Conservation (phyloP, 805 yeast species). For the Huiozyma sinensis region DNA sequence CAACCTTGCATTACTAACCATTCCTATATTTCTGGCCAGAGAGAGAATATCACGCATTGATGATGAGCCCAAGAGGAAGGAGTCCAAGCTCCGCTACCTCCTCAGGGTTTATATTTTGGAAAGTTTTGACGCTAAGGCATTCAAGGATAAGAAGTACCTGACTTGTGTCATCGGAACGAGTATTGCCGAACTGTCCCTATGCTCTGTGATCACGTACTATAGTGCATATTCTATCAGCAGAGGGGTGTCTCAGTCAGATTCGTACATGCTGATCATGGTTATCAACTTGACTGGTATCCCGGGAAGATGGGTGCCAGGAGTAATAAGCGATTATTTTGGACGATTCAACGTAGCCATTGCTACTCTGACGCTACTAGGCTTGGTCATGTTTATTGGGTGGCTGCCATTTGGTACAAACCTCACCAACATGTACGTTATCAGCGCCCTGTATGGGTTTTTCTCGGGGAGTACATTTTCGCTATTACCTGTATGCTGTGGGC, state of each 20-base stretch:
- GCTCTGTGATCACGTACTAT: constrained; percentile 37
- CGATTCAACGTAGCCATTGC: constrained; percentile 41
- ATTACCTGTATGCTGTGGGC: constrained; percentile 49
- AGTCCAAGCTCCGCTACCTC: constrained; percentile 14
- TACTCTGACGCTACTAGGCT: constrained; percentile 23
- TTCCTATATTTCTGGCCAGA: constrained; percentile 28
- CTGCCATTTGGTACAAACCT: constrained; percentile 28
- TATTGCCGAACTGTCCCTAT: constrained; percentile 36
- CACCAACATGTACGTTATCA: constrained; percentile 34
- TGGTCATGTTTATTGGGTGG: constrained; percentile 30
- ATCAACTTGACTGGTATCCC: constrained; percentile 33
- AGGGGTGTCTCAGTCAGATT: constrained; percentile 32
- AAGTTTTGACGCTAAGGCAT: constrained; percentile 27
- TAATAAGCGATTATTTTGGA: constrained; percentile 38
- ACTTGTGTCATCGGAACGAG: constrained; percentile 36
- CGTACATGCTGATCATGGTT: constrained; percentile 37
- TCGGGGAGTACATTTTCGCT: constrained; percentile 46
- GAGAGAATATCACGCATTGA: constrained; percentile 38
- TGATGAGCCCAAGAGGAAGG: constrained; percentile 12
- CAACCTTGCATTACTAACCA: constrained; percentile 26
- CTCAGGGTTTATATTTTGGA: constrained; percentile 24
- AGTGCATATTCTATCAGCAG: constrained; percentile 40
- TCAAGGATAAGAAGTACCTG: constrained; percentile 36
- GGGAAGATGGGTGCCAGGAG: constrained; percentile 37
- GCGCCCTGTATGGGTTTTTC: constrained; percentile 41